Conservation (phyloP, 495 filamentous ascomycete species). For the Hypoxylon crocopeplum region DNA sequence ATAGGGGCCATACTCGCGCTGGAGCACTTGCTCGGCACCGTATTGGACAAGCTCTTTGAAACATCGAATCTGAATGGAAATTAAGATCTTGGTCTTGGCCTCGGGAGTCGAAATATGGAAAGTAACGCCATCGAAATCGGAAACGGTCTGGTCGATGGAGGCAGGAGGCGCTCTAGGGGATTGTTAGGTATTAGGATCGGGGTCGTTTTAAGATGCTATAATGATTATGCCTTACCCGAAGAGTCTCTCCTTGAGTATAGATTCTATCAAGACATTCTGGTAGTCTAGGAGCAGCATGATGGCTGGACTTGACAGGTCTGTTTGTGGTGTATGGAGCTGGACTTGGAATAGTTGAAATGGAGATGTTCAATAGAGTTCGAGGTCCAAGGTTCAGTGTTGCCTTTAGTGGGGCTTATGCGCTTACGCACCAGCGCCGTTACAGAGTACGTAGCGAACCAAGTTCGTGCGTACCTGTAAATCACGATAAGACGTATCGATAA, state of each 20-base stretch:
- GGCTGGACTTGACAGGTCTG: conserved; percentile 25
- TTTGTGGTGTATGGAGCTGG: conserved; percentile 26
- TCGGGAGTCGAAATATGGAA: conserved; percentile 98
- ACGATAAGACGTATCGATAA: conserved; percentile 25
- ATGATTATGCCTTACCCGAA: conserved; percentile 67
- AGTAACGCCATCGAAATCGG: conserved; percentile 96
- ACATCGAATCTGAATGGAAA: conserved; percentile 93
- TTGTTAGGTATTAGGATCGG: conserved; percentile 4
- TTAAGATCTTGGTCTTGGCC: conserved; percentile 86
- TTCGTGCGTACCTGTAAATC: conserved; percentile 12
- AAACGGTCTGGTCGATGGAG: conserved; percentile 95
- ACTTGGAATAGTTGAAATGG: conserved; percentile 17
- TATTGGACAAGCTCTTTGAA: conserved; percentile 90
- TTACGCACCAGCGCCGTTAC: too few relatives aligned
- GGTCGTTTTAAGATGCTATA: not conserved
- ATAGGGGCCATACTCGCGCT: conserved; percentile 92
- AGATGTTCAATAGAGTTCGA: conserved; percentile 16
- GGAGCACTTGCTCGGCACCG: conserved; percentile 87
- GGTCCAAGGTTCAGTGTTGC: conserved; percentile 13
- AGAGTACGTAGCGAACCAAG: conserved; percentile 1
- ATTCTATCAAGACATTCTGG: conserved; percentile 96
- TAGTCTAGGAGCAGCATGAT: conserved; percentile 98
- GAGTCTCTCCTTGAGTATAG: conserved; percentile 93
- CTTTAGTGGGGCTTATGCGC: conserved; percentile 27
- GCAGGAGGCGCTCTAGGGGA: conserved; percentile 73